These are phyloP conservation scores for Cephaloascus albidus DNA, from an alignment of 805 yeast species.

Conservation along the genomic window DNA sequence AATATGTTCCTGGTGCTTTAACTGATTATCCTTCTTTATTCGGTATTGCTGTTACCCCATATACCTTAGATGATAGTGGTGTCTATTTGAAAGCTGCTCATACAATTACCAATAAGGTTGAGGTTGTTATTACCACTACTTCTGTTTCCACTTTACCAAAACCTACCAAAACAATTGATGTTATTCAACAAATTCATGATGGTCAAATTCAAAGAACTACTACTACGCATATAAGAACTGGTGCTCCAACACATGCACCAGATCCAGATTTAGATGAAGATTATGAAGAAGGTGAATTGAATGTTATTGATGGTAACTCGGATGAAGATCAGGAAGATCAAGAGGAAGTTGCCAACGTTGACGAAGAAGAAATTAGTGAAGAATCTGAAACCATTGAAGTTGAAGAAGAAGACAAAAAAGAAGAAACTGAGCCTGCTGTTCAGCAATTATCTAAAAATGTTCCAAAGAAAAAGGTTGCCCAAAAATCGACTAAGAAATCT, in stretches of 20 bases:
- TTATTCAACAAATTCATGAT: constrained; percentile 15
- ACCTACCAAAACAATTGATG: constrained; percentile 12
- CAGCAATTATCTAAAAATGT: neutral
- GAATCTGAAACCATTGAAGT: neutral
- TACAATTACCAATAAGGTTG: constrained; percentile 3
- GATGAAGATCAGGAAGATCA: constrained; percentile 3
- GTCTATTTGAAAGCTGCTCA: constrained; percentile 11
- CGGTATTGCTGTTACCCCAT: constrained; percentile 24
- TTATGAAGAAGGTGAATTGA: neutral
- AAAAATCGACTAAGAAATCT: neutral
- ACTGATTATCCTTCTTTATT: constrained; percentile 21
- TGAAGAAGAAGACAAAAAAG: constrained; percentile 1
- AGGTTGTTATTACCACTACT: neutral
- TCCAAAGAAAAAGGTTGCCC: neutral
- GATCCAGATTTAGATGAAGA: constrained; percentile 1
- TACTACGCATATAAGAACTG: neutral
- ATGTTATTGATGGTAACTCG: neutral
- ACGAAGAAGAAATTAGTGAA: constrained; percentile 1
- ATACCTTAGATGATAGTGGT: constrained; percentile 10
- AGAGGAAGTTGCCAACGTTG: neutral
- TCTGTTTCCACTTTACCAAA: constrained; percentile 8
- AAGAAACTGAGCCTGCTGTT: neutral
- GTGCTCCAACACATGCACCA: neutral
- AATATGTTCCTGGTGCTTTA: constrained; percentile 9
- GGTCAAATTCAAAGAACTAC: constrained; percentile 17